Percentiles rank a stretch among this genome's conserved stretches.
Conservation (phyloP, 2,329 filamentous ascomycete genomes). For the Chrysoporthe puriensis region DNA sequence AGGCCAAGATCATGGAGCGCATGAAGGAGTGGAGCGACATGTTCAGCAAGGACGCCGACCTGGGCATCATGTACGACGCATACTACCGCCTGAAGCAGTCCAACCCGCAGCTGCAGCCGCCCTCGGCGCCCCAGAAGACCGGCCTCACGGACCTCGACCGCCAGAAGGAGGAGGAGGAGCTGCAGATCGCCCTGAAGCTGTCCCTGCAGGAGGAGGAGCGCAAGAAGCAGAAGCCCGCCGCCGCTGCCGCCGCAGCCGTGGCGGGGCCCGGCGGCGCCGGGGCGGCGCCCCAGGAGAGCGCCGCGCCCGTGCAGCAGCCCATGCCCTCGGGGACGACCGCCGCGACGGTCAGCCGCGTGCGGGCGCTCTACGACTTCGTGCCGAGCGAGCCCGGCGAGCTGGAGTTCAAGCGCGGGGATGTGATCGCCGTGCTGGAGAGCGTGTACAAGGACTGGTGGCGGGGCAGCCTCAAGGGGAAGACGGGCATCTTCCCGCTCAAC, state of each 20-base stretch:
- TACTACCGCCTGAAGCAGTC: constrained; percentile 81
- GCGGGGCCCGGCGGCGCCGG: constrained; percentile 32
- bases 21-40: constrained; percentile 97
- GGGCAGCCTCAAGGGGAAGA: constrained; percentile 89
- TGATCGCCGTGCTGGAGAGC: constrained; percentile 95
- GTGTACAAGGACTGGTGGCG: constrained; percentile 99
- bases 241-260: constrained; percentile 41
- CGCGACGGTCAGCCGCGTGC: constrained; percentile 91
- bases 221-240: constrained; percentile 50
- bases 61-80: constrained; percentile 97
- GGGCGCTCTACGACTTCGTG: constrained; percentile 91
- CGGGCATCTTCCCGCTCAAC: constrained; percentile 96
- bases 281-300: constrained; percentile 43
- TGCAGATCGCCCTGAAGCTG: constrained; percentile 93
- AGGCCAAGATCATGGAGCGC: constrained; percentile 93
- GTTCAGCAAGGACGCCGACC: constrained; percentile 85
- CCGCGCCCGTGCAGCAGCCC: constrained; percentile 53
- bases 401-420: constrained; percentile 94
- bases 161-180: constrained; percentile 93
- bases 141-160: constrained; percentile 88
- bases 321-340: constrained; percentile 86
- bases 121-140: constrained; percentile 91
- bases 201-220: constrained; percentile 86
- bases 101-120: constrained; percentile 89
- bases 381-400: constrained; percentile 93